Base-by-base conservation (phyloP, 345 rosid genomes). In the Eucalyptus virginea region DNA sequence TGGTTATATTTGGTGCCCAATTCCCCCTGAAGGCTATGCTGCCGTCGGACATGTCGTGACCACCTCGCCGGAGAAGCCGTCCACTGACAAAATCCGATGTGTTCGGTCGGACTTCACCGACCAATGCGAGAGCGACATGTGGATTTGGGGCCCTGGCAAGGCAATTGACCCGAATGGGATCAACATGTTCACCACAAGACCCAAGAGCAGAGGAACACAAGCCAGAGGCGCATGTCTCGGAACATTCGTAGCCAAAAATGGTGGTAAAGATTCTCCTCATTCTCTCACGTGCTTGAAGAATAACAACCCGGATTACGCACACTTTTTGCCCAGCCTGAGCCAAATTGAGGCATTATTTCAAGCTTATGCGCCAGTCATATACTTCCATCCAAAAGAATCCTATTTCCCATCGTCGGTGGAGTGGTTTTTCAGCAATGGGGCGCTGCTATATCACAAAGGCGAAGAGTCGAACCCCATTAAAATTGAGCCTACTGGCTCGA, bases 101-200 rank as follows among this genome's bases (percentile, higher is more conserved):
- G 90, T 90, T 23, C 47, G 89, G 47, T 81, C 50, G 12, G 90
- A 90, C 87, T 87, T 90, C 48, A 87, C 87, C 1, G 91, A 90
- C 83, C 88, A 77, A 47, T 88, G 90, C 3, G 90, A 90, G 87
- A 47, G 54, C 5, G 67, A 88, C 52, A 15, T 5, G 8, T 90
- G 88, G 91, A 90, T 90, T 42, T 90, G 91, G 91, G 90, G 90
- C 44, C 87, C 69, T 6, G 42, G 86, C 18, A 90, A 83, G 91
- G 54, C 48, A 2, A 83, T 54, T 5, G 65, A 87, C 9, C 30
- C 83, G 21, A 47, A 37, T 37, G 90, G 90, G 80, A 86, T 90
- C 86, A 88, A 88, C 65, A 87, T 90, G 52, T 87, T 47, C 86
- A 56, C 65, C 85, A 13, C 40, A 54, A 90, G 87, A 87, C 90